Conservation (phyloP, 129 eudicot genomes). For the Kitagawia praeruptora region DNA sequence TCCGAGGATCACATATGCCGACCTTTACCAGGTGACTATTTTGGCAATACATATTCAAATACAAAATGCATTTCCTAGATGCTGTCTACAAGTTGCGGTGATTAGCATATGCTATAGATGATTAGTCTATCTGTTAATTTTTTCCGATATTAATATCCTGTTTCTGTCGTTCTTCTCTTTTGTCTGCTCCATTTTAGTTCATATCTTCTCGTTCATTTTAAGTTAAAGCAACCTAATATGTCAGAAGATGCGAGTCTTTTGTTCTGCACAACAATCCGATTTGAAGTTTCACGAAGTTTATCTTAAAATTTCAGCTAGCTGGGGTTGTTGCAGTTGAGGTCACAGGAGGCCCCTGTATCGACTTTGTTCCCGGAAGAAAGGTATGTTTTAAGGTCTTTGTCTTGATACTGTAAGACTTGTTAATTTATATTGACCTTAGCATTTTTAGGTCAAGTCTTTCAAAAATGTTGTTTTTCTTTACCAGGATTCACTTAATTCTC, state of each 20-base stretch:
- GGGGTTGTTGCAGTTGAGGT: slow-evolving; percentile 98
- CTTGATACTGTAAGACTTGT: not conserved
- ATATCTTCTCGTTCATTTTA: too few species aligned
- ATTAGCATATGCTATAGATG: not conserved
- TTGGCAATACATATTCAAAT: too few species aligned
- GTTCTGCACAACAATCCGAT: not conserved
- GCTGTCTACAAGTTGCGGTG: not conserved
- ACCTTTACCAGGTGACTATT: slow-evolving; percentile 77
- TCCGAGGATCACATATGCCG: slow-evolving; percentile 84
- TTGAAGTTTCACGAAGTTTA: not conserved
- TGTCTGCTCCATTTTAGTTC: not conserved
- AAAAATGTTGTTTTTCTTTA: slow-evolving; percentile 8
- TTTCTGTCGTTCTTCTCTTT: not conserved
- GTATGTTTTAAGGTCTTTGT: slow-evolving; percentile 19
- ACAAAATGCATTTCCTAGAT: not conserved
- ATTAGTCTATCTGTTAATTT: not conserved
- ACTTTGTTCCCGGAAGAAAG: slow-evolving; percentile 86
- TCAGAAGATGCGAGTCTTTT: not conserved
- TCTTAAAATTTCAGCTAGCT: slow-evolving; percentile 58
- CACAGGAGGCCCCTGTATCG: slow-evolving; percentile 87
- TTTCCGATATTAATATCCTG: not conserved
- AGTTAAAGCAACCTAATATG: not conserved
- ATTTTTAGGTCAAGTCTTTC: not conserved
- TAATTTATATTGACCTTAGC: not conserved
- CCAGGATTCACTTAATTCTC: slow-evolving; percentile 60